Conservation (phyloP, 2,329 filamentous ascomycete species). For the Exophiala phaeomuriformis region DNA sequence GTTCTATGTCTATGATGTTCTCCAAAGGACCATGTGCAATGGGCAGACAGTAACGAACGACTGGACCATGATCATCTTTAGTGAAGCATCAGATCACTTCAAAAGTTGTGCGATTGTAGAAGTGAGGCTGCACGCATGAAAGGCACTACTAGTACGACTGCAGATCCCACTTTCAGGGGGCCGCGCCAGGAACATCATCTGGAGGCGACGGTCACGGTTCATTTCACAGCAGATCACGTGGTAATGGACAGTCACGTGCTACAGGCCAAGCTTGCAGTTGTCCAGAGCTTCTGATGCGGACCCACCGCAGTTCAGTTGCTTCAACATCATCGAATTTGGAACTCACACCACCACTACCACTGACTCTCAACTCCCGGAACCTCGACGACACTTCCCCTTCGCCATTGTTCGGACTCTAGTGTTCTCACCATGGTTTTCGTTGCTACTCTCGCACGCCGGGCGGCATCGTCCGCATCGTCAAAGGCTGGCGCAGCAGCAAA, state of each 20-base stretch:
- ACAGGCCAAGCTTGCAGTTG: neutral
- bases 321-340: neutral
- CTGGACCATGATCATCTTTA: conserved; percentile 9
- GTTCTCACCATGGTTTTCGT: conserved; percentile 1
- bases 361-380: neutral
- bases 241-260: neutral
- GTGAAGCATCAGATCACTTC: neutral
- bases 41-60: conserved; percentile 1
- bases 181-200: neutral
- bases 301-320: neutral
- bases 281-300: neutral
- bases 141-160: neutral
- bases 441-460: conserved; percentile 1
- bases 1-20: neutral
- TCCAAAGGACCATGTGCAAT: neutral
- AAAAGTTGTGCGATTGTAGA: neutral
- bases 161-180: neutral
- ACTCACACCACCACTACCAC: conserved; percentile 14
- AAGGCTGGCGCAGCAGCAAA: conserved; percentile 3
- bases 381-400: neutral
- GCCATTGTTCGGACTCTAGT: neutral
- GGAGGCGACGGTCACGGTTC: neutral
- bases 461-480: conserved; percentile 4
- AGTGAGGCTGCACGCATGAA: conserved; percentile 10
- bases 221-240: neutral